phyloP scores from a whole-genome alignment of 768 basidiomycete species.

The Leccinum subgranulosum region DNA sequence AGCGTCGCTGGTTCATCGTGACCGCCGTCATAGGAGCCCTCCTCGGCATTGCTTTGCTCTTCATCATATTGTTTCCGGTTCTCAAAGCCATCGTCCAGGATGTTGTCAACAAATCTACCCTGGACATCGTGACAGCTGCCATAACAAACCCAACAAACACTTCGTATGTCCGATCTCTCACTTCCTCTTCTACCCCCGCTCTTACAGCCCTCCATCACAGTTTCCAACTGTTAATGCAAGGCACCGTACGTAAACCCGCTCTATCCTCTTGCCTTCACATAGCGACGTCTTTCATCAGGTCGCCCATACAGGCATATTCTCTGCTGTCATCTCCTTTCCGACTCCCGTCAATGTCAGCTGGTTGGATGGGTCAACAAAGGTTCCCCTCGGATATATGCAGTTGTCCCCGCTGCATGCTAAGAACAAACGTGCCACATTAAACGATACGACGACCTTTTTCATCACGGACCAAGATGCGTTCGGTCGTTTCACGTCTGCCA shows the following conservation, averaged over 20 bases:
- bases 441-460: constrained; percentile 56
- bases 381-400: constrained; percentile 52
- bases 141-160: constrained; percentile 54
- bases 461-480: constrained; percentile 59
- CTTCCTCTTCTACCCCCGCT: not conserved
- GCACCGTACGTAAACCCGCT: constrained; percentile 40
- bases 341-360: constrained; percentile 57
- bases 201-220: constrained; percentile 31
- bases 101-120: constrained; percentile 53
- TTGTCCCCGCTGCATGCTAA: constrained; percentile 47
- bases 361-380: constrained; percentile 46
- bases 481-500: constrained; percentile 52
- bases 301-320: constrained; percentile 62
- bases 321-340: constrained; percentile 60
- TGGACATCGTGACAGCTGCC: constrained; percentile 50
- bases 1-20: constrained; percentile 62
- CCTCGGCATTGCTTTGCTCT: constrained; percentile 59
- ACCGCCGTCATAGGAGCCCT: constrained; percentile 46
- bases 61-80: constrained; percentile 67
- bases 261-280: not conserved
- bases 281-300: constrained; percentile 37
- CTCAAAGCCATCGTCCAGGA: constrained; percentile 63
- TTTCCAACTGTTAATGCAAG: constrained; percentile 50
- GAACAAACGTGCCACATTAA: constrained; percentile 55
- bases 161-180: constrained; percentile 41